A percentile compares a stretch with the other conserved stretches of the same genome.
These are phyloP conservation scores for Microsporum ferrugineum DNA, from an alignment of 2,329 filamentous ascomycete species.

Conservation along the genomic window DNA sequence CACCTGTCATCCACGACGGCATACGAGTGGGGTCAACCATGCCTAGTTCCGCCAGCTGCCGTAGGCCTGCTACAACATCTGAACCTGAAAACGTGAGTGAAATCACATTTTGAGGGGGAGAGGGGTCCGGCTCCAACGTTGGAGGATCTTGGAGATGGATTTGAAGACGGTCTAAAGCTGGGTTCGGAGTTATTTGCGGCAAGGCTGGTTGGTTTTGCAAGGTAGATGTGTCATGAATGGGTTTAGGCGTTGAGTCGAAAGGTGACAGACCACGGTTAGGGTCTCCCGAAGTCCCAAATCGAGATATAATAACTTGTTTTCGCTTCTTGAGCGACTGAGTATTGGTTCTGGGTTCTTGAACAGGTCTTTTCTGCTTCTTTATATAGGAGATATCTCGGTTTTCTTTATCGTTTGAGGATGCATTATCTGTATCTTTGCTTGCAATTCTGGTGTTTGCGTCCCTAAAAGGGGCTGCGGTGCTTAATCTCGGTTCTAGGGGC, in stretches of 20 bases:
- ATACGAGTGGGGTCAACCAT: conserved; percentile 61
- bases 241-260: neutral
- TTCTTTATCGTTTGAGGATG: conserved; percentile 21
- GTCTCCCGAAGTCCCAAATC: conserved; percentile 55
- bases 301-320: conserved; percentile 50
- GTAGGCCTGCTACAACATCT: conserved; percentile 71
- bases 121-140: conserved; percentile 14
- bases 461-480: neutral
- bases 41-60: conserved; percentile 65
- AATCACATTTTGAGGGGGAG: conserved; percentile 19
- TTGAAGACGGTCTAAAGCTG: conserved; percentile 37
- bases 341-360: conserved; percentile 8
- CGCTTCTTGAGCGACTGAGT: conserved; percentile 43
- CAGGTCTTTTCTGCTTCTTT: conserved; percentile 14
- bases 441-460: conserved; percentile 1
- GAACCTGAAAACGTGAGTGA: conserved; percentile 58
- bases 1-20: conserved; percentile 86
- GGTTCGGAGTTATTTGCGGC: conserved; percentile 1
- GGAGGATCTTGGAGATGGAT: conserved; percentile 40
- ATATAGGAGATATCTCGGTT: conserved; percentile 6
- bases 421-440: conserved; percentile 19
- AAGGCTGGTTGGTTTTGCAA: conserved; percentile 8
- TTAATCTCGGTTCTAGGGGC: conserved; percentile 37
- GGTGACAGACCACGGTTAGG: conserved; percentile 15
- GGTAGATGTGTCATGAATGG: neutral